Evolutionary conservation across 1,139 yeast genomes (phyloP).

Genomic region (Pichia sp.): DNA sequence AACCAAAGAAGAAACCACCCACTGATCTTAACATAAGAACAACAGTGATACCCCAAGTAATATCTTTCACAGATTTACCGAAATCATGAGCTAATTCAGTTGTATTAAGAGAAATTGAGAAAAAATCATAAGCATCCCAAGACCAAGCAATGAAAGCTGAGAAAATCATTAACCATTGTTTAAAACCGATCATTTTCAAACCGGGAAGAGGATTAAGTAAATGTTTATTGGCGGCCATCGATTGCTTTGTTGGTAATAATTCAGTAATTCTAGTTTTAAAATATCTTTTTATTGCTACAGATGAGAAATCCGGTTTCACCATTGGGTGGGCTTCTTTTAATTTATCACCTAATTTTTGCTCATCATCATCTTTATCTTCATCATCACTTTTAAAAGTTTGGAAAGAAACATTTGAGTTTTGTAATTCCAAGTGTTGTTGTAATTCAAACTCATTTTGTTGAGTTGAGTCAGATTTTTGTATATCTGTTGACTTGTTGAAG

Average conservation of each 20-base stretch:
- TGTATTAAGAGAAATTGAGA: conserved; percentile 59
- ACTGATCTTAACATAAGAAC: conserved; percentile 74
- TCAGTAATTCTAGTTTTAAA: conserved; percentile 37
- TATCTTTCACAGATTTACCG: conserved; percentile 41
- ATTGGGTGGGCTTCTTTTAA: conserved; percentile 3
- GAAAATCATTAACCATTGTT: conserved; percentile 57
- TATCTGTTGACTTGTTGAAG: neutral
- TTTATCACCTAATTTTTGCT: neutral
- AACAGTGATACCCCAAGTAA: conserved; percentile 77
- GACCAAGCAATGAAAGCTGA: conserved; percentile 71
- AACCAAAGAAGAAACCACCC: conserved; percentile 71
- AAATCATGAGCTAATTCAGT: conserved; percentile 49
- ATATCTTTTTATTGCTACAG: conserved; percentile 31
- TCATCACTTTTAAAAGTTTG: conserved; percentile 15
- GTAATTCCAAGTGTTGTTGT: neutral
- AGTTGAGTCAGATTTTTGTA: neutral
- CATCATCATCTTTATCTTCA: conserved; percentile 6
- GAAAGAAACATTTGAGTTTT: conserved; percentile 9
- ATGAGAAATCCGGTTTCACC: conserved; percentile 26
- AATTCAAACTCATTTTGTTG: neutral
- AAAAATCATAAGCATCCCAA: conserved; percentile 75
- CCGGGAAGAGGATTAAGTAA: conserved; percentile 52
- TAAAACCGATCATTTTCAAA: conserved; percentile 37
- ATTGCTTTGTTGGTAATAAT: conserved; percentile 35
- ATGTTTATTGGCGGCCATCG: conserved; percentile 26